These are phyloP conservation scores for Rhizopus delemar DNA, from an alignment of 371 early-diverging fungal genomes.

Conservation along the genomic window DNA sequence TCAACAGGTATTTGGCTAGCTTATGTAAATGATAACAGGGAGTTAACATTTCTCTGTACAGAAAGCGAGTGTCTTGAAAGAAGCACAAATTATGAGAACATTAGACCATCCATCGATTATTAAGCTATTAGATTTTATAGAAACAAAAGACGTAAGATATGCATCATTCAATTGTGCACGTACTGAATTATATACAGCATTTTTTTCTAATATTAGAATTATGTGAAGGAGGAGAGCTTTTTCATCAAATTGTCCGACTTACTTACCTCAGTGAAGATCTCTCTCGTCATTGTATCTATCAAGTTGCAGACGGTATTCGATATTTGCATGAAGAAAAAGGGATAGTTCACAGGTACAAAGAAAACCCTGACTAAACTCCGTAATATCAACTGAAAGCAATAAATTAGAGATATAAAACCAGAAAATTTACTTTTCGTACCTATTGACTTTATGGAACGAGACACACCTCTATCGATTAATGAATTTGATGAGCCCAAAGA, in stretches of 20 bases:
- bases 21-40: slow-evolving; percentile 17
- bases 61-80: slow-evolving; percentile 81
- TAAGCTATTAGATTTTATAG: slow-evolving; percentile 66
- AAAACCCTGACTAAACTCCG: neutral
- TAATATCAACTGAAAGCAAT: slow-evolving; percentile 50
- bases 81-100: slow-evolving; percentile 82
- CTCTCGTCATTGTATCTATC: slow-evolving; percentile 75
- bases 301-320: slow-evolving; percentile 82
- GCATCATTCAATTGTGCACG: neutral
- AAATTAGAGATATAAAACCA: slow-evolving; percentile 87
- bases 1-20: slow-evolving; percentile 47
- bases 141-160: slow-evolving; percentile 60
- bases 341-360: slow-evolving; percentile 68
- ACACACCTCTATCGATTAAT: slow-evolving; percentile 38
- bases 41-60: slow-evolving; percentile 21
- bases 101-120: slow-evolving; percentile 82
- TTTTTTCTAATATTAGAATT: slow-evolving; percentile 32
- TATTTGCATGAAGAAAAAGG: slow-evolving; percentile 78
- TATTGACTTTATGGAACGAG: slow-evolving; percentile 58
- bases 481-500: slow-evolving; percentile 56
- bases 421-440: slow-evolving; percentile 91
- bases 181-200: slow-evolving; percentile 14
- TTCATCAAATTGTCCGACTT: slow-evolving; percentile 60
- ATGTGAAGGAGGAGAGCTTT: slow-evolving; percentile 68
- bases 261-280: slow-evolving; percentile 65